Evolutionary conservation across 345 rosid species (phyloP).

Genomic region (Lepidium africanum): DNA sequence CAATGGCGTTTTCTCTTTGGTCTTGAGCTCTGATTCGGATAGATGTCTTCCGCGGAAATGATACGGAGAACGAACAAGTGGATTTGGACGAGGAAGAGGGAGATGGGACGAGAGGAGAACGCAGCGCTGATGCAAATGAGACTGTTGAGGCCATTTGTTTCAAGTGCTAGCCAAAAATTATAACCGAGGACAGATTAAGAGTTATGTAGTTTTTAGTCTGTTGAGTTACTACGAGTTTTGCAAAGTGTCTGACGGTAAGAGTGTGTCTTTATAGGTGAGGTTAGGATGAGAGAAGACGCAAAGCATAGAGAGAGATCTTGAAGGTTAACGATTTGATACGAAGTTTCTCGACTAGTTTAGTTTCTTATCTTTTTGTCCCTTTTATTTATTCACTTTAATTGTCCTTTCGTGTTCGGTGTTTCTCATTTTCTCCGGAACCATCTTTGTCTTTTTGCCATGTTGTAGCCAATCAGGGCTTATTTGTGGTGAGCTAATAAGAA

Average conservation of each 20-base stretch:
- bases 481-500: background rate
- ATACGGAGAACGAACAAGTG: slow-evolving; percentile 17
- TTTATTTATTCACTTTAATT: background rate
- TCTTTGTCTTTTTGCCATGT: background rate
- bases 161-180: background rate
- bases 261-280: too few species aligned
- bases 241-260: too few species aligned
- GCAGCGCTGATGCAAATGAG: slow-evolving; percentile 21
- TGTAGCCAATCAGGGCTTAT: background rate
- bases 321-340: slow-evolving; percentile 24
- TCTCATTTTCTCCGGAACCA: slow-evolving; percentile 20
- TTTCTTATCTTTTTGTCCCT: background rate
- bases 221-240: background rate
- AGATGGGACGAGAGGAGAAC: slow-evolving; percentile 14
- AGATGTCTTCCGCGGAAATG: slow-evolving; percentile 24
- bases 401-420: background rate
- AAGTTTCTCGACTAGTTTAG: slow-evolving; percentile 20
- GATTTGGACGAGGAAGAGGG: background rate
- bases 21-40: slow-evolving; percentile 33
- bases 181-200: background rate
- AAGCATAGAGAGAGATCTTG: slow-evolving; percentile 4
- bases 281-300: background rate
- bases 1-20: slow-evolving; percentile 38
- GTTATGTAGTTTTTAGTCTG: background rate
- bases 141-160: slow-evolving; percentile 37